Conservation (phyloP, 2,329 filamentous ascomycete genomes). For the Exutisphaerella laricina region DNA sequence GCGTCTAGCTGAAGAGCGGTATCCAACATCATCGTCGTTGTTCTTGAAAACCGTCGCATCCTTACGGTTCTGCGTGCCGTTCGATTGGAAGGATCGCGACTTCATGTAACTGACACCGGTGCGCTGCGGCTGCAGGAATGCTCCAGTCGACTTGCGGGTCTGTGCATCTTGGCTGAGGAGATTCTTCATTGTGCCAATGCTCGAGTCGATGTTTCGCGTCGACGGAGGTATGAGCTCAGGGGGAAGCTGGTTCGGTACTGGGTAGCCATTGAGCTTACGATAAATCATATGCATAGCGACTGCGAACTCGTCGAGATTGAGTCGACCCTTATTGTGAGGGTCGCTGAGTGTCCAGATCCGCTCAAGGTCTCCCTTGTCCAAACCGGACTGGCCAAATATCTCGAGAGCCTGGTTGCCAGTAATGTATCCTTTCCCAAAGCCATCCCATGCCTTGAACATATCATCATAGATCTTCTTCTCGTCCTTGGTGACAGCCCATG, state of each 20-base stretch:
- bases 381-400: constrained; percentile 91
- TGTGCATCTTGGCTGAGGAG: constrained; percentile 87
- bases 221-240: constrained; percentile 92
- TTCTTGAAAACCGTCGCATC: constrained; percentile 97
- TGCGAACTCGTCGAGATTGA: constrained; percentile 95
- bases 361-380: constrained; percentile 86
- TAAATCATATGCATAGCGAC: constrained; percentile 99
- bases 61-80: constrained; percentile 62
- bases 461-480: constrained; percentile 97
- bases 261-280: constrained; percentile 91
- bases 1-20: constrained; percentile 87
- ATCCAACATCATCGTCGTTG: constrained; percentile 78
- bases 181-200: constrained; percentile 87
- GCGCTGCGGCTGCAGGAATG: constrained; percentile 85
- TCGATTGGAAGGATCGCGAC: constrained; percentile 74
- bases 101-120: constrained; percentile 99
- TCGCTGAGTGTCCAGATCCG: constrained; percentile 93
- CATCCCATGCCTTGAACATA: constrained; percentile 95
- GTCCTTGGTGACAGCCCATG: constrained; percentile 98
- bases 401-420: constrained; percentile 90
- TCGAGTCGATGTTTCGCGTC: constrained; percentile 85
- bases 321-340: constrained; percentile 84
- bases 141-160: constrained; percentile 79
- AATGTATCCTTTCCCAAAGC: constrained; percentile 86
- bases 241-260: constrained; percentile 78